Base-by-base conservation (phyloP, 768 basidiomycete species). In the Cystofilobasidium bisporidii region DNA sequence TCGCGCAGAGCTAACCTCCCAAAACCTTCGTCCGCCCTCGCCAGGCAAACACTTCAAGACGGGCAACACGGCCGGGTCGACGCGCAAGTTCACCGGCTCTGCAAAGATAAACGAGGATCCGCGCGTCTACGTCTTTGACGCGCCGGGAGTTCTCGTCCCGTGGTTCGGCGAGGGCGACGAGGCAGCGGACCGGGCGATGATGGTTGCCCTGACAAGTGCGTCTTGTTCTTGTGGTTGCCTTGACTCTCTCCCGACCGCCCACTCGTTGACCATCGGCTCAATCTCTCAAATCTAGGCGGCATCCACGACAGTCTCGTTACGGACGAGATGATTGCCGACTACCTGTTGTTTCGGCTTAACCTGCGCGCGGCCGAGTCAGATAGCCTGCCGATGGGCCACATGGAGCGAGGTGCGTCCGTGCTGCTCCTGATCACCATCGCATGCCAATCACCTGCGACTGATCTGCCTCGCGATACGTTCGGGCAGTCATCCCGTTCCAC, bases 101-200 rank as follows among this genome's bases (percentile, higher is more conserved):
- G 81, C 98, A 53, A 91, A 91, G 78, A 81, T 99, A 63, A 87
- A 85, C 30, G 76, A 87, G 67, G 82, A 86, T 64, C 91, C 92
- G 2, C 70, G 72, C 11, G 86, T 96, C 15, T 98, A 98, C 79
- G 88, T 96, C 5, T 91, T 87, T 73, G 96, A 99, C 80, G 86
- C 90, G 12, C 96, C 96, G 2, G 96, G 96, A 2, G 89, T 98
- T 57, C 98, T 98, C 93, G 81, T 96, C 50, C 91, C 92, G 15
- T 98, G 87, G 78, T 82, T 98, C 36, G 96, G 96, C 0, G 83
- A 81, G 67, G 96, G 96, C 6, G 81, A 83, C 64, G 82, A 82
- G 71, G 94, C 91, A 22, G 87, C 90, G 61, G 96, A 99, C 77
- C 82, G 89, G 73, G 94, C 89, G 15, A 82, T 96, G 63, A 97